phyloP scores from a whole-genome alignment of 345 rosid species.

The Ricinus communis region DNA sequence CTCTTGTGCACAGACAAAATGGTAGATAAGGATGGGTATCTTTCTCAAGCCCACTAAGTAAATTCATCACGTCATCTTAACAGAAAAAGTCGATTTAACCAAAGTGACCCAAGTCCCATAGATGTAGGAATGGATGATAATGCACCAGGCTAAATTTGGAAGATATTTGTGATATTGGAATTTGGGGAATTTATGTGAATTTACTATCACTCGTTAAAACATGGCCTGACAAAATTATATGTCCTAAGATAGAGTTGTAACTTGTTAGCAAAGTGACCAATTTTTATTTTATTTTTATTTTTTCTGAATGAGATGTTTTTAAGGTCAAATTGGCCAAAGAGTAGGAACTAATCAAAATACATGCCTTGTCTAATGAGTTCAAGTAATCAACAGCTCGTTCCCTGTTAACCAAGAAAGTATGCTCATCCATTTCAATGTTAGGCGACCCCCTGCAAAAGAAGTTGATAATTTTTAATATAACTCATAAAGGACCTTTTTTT shows the following conservation, averaged over 20 bases:
- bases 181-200: too few species aligned
- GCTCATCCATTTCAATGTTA: slow-evolving; percentile 97
- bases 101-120: not conserved
- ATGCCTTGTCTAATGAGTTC: slow-evolving; percentile 91
- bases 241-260: not conserved
- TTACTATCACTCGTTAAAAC: too few species aligned
- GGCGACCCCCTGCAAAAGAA: slow-evolving; percentile 82
- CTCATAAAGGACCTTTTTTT: too few species aligned
- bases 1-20: slow-evolving; percentile 5
- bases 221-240: too few species aligned
- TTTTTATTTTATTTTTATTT: not conserved
- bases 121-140: not conserved
- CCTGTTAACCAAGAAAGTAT: slow-evolving; percentile 90
- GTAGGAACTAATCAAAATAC: not conserved
- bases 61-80: not conserved
- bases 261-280: not conserved
- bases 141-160: not conserved
- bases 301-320: too few species aligned
- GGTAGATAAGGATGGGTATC: not conserved
- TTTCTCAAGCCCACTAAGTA: not conserved
- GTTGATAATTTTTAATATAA: not conserved
- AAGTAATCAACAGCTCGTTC: slow-evolving; percentile 98
- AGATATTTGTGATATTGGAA: too few species aligned
- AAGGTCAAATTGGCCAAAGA: too few species aligned
- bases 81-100: not conserved